Evolutionary conservation across 768 basidiomycete genomes (phyloP), one percentile per base, ranked within the genome.

Genomic region (Cytidiella melzeri): DNA sequence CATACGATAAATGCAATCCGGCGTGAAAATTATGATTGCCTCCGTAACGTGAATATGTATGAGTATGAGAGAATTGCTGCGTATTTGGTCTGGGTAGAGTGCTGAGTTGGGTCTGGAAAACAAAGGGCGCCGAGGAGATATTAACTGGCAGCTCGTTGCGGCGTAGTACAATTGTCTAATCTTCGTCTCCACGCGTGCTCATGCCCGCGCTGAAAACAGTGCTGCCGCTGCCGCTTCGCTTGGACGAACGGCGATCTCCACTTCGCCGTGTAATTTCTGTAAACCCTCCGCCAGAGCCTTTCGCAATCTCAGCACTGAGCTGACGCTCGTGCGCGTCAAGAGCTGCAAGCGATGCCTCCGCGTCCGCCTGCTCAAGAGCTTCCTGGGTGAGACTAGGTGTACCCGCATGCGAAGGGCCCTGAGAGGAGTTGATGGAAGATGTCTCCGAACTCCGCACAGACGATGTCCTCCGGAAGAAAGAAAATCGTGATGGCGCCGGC

Each of bases 181-280:
- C 63, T 43, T 66, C 67, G 12, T 72, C 73, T 30, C 71, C 81
- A 23, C 75, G 70, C 43, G 72, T 82, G 56, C 81, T 80, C 82
- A 87, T 83, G 26, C 88, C 88, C 44, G 88, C 88, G 62, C 89
- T 91, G 83, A 84, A 92, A 24, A 92, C 85, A 1, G 89, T 92
- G 64, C 86, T 87, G 30, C 79, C 78, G 54, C 83, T 84, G 6
- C 83, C 84, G 34, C 80, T 71, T 41, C 69, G 69, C 52, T 75
- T 72, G 42, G 76, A 68, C 47, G 80, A 79, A 53, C 81, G 75
- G 61, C 84, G 74, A 50, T 83, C 76, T 9, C 73, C 66, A 38
- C 63, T 64, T 44, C 71, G 70, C 41, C 77, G 72, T 28, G 71
- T 68, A 46, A 89, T 77, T 61, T 93, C 91, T 1, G 92, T 92